These are phyloP conservation scores for Phyllosticta ampelicida DNA, from an alignment of 2,329 filamentous ascomycete species.

Conservation along the genomic window DNA sequence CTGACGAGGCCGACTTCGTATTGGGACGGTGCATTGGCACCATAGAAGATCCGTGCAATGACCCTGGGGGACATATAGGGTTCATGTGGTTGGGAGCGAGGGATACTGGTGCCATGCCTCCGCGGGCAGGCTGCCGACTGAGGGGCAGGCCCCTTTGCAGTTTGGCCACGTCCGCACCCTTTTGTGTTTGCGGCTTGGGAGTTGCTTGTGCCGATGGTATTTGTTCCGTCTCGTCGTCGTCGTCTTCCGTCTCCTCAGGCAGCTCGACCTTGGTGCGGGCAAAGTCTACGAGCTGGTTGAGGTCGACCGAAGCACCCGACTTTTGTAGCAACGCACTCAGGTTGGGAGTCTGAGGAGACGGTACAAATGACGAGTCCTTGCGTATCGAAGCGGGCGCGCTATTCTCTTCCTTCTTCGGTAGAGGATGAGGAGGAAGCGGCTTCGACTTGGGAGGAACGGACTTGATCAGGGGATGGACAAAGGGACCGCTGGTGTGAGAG, in stretches of 20 bases:
- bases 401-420: constrained; percentile 1
- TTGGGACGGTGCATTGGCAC: background rate
- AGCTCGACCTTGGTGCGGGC: constrained; percentile 27
- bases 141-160: background rate
- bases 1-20: background rate
- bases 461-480: constrained; percentile 25
- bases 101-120: constrained; percentile 22
- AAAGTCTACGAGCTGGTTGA: constrained; percentile 26
- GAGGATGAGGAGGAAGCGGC: constrained; percentile 7
- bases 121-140: constrained; percentile 11
- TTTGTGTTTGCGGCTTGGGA: constrained; percentile 18
- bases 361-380: constrained; percentile 20
- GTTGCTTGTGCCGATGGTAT: constrained; percentile 5
- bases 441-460: constrained; percentile 8
- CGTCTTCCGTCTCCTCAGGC: constrained; percentile 20
- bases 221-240: constrained; percentile 20
- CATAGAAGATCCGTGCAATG: background rate
- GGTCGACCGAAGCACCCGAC: constrained; percentile 31
- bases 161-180: background rate
- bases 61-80: background rate
- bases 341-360: constrained; percentile 32
- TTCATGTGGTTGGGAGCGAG: constrained; percentile 11
- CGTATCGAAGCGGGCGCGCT: background rate
- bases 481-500: constrained; percentile 17
- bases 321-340: constrained; percentile 31